These are phyloP conservation scores for Chloris gayana DNA, from an alignment of 176 grass and related monocot genomes.

Conservation along the genomic window DNA sequence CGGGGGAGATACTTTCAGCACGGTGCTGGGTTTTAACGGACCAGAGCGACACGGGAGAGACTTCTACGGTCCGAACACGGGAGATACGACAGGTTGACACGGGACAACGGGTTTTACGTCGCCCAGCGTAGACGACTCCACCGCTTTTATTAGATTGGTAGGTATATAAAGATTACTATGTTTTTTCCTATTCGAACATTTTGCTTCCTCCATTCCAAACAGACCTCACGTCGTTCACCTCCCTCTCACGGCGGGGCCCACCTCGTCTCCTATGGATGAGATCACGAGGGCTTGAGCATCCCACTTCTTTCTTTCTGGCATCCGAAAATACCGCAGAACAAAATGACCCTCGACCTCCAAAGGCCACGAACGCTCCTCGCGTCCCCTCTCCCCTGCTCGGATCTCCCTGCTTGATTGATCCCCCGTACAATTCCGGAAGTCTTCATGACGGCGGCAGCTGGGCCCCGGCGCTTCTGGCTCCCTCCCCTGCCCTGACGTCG, in stretches of 20 bases:
- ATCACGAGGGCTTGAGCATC: constrained; percentile 1
- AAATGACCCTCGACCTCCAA: background rate
- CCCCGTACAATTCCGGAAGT: background rate
- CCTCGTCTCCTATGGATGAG: background rate
- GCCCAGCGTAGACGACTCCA: too few relatives aligned
- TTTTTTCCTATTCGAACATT: too few relatives aligned
- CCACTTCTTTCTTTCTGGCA: background rate
- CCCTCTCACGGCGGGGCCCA: background rate
- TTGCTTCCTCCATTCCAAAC: background rate
- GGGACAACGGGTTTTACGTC: too few relatives aligned
- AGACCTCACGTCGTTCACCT: background rate
- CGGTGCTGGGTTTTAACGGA: too few relatives aligned
- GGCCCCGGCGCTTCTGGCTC: background rate
- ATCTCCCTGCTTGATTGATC: background rate
- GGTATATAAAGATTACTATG: too few relatives aligned
- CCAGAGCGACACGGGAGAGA: too few relatives aligned
- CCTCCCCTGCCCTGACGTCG: background rate
- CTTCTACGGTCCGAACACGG: too few relatives aligned
- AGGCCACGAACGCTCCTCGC: constrained; percentile 10
- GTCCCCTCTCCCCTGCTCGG: background rate
- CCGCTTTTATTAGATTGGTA: too few relatives aligned
- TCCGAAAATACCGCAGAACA: background rate
- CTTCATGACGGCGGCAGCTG: constrained; percentile 11
- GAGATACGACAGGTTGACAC: too few relatives aligned
- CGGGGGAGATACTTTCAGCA: too few relatives aligned